Evolutionary conservation across 371 early-diverging fungal genomes (phyloP).

Genomic region (Mucor plumbeus): DNA sequence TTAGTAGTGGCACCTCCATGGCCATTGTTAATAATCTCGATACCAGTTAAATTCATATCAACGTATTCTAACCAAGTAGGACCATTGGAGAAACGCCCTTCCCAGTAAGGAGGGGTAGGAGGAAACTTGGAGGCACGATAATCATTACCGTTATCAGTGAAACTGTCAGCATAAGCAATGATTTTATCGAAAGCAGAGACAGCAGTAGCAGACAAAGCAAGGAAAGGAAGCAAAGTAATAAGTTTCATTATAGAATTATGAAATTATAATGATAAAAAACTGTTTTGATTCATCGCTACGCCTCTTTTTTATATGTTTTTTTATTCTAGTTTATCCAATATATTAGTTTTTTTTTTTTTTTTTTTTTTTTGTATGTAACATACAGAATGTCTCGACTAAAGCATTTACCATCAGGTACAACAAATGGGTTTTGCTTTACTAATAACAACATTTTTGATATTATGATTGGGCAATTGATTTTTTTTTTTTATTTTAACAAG

Average conservation of each 20-base stretch:
- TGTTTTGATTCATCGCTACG: background rate
- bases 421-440: background rate
- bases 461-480: background rate
- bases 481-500: background rate
- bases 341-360: background rate
- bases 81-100: conserved; percentile 59
- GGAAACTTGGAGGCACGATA: conserved; percentile 20
- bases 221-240: conserved; percentile 10
- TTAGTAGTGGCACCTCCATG: conserved; percentile 63
- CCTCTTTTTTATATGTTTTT: background rate
- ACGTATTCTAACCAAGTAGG: conserved; percentile 63
- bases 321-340: background rate
- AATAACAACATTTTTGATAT: background rate
- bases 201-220: conserved; percentile 9
- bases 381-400: background rate
- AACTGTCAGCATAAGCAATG: conserved; percentile 35
- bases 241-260: background rate
- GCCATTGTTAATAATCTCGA: conserved; percentile 49
- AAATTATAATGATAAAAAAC: too few species aligned
- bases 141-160: conserved; percentile 34
- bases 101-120: conserved; percentile 38
- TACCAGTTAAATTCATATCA: conserved; percentile 14
- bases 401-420: background rate
- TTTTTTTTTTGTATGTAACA: background rate
- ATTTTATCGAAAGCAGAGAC: conserved; percentile 31